phyloP scores from a whole-genome alignment of 2,329 filamentous ascomycete species.

The Fusarium penzigii region DNA sequence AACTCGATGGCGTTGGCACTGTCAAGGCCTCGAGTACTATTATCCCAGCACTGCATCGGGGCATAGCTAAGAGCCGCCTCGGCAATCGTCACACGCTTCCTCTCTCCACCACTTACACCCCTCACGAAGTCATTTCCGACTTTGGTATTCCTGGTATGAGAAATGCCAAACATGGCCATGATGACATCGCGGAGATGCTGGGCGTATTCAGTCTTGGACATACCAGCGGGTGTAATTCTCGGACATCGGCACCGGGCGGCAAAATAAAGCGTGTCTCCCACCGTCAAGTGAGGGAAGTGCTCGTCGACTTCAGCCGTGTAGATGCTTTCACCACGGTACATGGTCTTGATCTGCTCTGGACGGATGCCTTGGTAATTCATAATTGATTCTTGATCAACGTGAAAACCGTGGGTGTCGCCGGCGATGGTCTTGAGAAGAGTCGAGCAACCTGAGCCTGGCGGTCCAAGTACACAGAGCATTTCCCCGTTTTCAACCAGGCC shows the following conservation, averaged over 20 bases:
- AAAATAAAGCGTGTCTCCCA: constrained; percentile 64
- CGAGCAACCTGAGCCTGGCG: constrained; percentile 54
- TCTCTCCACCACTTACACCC: constrained; percentile 75
- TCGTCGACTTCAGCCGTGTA: constrained; percentile 67
- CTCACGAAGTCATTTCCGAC: constrained; percentile 71
- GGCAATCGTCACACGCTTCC: constrained; percentile 76
- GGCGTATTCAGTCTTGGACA: constrained; percentile 31
- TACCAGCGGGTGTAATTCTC: constrained; percentile 63
- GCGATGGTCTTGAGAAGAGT: constrained; percentile 58
- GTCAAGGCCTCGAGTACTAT: constrained; percentile 32
- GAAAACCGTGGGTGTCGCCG: constrained; percentile 48
- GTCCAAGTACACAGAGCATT: constrained; percentile 45
- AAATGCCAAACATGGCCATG: constrained; percentile 75
- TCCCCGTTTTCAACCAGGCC: constrained; percentile 32
- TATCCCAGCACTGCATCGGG: constrained; percentile 35
- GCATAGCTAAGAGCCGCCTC: constrained; percentile 52
- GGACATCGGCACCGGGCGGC: constrained; percentile 43
- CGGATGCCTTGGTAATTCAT: constrained; percentile 54
- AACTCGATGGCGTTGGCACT: constrained; percentile 32
- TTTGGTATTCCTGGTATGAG: constrained; percentile 69
- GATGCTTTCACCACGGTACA: constrained; percentile 56
- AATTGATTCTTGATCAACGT: constrained; percentile 24
- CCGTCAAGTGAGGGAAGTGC: constrained; percentile 68
- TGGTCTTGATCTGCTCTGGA: constrained; percentile 37
- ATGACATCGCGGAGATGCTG: constrained; percentile 51